Conservation (phyloP, 495 filamentous ascomycete species). For the Annulohypoxylon nitens region DNA sequence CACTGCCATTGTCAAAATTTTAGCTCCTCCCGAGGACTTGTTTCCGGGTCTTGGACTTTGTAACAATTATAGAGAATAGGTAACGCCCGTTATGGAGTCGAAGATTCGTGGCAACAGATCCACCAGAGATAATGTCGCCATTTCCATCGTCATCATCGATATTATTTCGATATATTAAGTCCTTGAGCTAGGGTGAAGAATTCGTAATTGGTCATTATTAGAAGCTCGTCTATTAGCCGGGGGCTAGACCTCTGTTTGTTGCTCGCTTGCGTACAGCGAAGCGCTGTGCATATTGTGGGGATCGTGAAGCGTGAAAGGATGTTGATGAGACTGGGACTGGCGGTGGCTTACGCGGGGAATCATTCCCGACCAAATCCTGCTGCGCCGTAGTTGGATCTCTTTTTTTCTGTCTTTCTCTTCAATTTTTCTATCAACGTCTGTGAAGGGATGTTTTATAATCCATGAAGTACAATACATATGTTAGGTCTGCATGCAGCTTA, state of each 20-base stretch:
- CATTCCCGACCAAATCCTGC: slow-evolving; percentile 9
- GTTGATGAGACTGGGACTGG: background rate
- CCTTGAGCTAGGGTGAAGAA: slow-evolving; percentile 17
- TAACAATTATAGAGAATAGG: slow-evolving; percentile 20
- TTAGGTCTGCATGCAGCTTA: background rate
- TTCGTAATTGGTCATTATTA: slow-evolving; percentile 15
- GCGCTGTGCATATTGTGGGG: slow-evolving; percentile 12
- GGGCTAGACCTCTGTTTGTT: background rate
- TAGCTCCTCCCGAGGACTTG: slow-evolving; percentile 25
- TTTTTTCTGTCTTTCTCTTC: background rate
- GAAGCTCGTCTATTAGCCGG: slow-evolving; percentile 12
- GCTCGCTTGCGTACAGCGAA: slow-evolving; percentile 22
- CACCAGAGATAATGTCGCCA: slow-evolving; percentile 21
- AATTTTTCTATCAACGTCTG: background rate
- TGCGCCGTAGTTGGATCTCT: slow-evolving; percentile 1
- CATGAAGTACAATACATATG: background rate
- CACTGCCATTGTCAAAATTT: slow-evolving; percentile 27
- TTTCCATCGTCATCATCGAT: slow-evolving; percentile 12
- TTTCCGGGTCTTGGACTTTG: slow-evolving; percentile 30
- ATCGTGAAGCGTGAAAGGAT: slow-evolving; percentile 17
- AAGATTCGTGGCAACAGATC: slow-evolving; percentile 26
- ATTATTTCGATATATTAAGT: slow-evolving; percentile 20
- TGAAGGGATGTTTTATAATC: background rate
- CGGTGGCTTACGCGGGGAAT: slow-evolving; percentile 11
- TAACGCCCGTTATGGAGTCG: slow-evolving; percentile 26